Evolutionary conservation across 805 yeast genomes (phyloP), one percentile per base, ranked within the genome.

Genomic region (Wickerhamiella kurtzmanii): DNA sequence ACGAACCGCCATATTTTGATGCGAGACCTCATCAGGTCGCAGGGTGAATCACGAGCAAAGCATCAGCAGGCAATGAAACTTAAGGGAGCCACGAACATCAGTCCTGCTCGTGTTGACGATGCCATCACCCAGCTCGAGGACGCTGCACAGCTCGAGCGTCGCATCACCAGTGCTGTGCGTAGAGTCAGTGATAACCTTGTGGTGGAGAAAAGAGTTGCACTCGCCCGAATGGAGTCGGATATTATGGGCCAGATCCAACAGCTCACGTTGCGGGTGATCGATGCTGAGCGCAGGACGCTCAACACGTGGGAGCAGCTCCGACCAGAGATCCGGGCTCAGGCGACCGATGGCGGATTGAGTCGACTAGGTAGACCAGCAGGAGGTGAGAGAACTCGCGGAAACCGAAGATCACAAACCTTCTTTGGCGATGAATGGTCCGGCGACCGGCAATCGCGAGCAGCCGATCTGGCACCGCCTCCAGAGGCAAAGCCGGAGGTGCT

Each of bases 1-100:
- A 92, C 98, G 0, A 88, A 89, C 64, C 72, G 98, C 49, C 95
- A 92, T 62, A 69, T 92, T 48, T 65, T 89, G 36, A 92, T 92
- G 95, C 74, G 96, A 46, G 98, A 92, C 54, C 68, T 86, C 44
- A 58, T 75, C 28, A 82, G 76, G 58, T 88, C 96, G 1, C 94
- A 88, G 61, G 76, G 78, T 5, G 76, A 71, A 48, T 77, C 95
- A 1, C 77, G 74, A 54, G 65, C 74, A 25, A 82, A 77, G 56
- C 94, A 84, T 56, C 74, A 76, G 43, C 71, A 75, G 3, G 94
- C 94, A 1, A 71, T 76, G 6, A 66, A 75, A 39, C 79, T 79
- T 56, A 71, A 86, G 47, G 82, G 84, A 55, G 76, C 76, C 46
- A 69, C 86, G 35, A 77, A 82, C 44, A 79, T 86, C 44, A 89